Evolutionary conservation across 805 yeast species (phyloP).

Genomic region (Tetrapisispora iriomotensis): DNA sequence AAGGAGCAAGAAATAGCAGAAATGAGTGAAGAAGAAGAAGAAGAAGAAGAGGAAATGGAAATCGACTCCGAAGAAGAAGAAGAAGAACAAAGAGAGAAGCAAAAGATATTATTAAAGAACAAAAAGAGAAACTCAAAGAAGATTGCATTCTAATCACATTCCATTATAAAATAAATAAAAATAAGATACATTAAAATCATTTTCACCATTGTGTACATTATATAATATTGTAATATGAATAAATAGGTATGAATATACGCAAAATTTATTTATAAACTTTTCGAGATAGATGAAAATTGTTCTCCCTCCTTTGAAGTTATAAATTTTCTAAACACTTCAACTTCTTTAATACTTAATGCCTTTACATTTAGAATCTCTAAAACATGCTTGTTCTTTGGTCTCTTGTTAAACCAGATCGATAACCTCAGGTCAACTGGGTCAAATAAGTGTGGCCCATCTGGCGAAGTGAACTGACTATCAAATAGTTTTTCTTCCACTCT

Average conservation of each 20-base stretch:
- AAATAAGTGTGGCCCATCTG: neutral
- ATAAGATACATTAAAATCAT: no score
- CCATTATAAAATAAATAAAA: no score
- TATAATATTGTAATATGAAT: neutral
- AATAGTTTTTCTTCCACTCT: neutral
- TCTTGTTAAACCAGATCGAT: constrained; percentile 5
- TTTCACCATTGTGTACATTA: neutral
- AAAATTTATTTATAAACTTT: neutral
- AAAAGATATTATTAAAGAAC: constrained; percentile 52
- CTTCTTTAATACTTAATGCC: constrained; percentile 2
- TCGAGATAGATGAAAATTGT: constrained; percentile 1
- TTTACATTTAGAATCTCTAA: constrained; percentile 13
- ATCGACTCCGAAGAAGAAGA: constrained; percentile 43
- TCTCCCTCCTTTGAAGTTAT: constrained; percentile 1
- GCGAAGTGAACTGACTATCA: neutral
- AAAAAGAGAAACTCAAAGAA: constrained; percentile 39
- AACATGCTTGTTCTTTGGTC: neutral
- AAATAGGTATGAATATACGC: neutral
- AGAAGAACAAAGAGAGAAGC: constrained; percentile 38
- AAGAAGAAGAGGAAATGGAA: constrained; percentile 38
- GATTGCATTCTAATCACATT: constrained; percentile 23
- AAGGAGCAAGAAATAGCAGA: constrained; percentile 53
- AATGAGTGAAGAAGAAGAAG: constrained; percentile 35
- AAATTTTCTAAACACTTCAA: neutral
- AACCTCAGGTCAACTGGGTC: constrained; percentile 12